Conservation (phyloP, 768 basidiomycete genomes). For the Boletus rufocinnamomeus region DNA sequence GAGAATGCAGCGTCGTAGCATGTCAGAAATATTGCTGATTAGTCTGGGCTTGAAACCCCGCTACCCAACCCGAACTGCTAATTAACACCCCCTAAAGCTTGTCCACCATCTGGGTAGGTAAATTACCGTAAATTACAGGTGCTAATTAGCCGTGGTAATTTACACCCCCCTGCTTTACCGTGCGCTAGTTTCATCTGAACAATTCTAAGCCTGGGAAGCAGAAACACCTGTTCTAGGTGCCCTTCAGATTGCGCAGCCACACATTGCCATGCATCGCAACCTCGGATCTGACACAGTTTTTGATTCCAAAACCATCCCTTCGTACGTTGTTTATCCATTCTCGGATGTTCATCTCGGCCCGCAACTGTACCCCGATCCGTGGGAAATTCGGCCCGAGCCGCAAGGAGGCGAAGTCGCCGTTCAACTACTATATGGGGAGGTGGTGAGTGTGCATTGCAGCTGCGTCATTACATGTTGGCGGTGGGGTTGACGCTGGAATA, state of each 20-base stretch:
- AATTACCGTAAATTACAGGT: too few species aligned
- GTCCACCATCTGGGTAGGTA: too few species aligned
- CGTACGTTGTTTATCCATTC: slow-evolving; percentile 78
- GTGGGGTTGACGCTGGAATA: slow-evolving; percentile 13
- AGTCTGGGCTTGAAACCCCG: too few species aligned
- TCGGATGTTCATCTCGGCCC: slow-evolving; percentile 77
- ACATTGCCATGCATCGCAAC: slow-evolving; percentile 80
- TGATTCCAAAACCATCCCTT: slow-evolving; percentile 67
- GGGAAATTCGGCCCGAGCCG: slow-evolving; percentile 71
- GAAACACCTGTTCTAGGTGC: slow-evolving; percentile 71
- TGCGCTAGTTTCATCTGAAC: too few species aligned
- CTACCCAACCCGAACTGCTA: too few species aligned
- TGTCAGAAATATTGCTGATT: too few species aligned
- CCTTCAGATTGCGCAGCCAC: slow-evolving; percentile 74
- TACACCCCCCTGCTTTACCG: too few species aligned
- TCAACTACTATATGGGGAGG: slow-evolving; percentile 78
- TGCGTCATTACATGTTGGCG: slow-evolving; percentile 21
- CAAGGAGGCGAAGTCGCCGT: slow-evolving; percentile 51
- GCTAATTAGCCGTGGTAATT: too few species aligned
- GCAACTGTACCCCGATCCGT: slow-evolving; percentile 71
- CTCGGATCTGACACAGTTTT: slow-evolving; percentile 71
- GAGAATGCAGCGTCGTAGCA: too few species aligned
- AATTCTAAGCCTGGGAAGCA: too few species aligned
- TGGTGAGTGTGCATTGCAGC: slow-evolving; percentile 49
- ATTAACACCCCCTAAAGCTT: too few species aligned